Evolutionary conservation across 2,329 filamentous ascomycete genomes (phyloP).

Genomic region (Mollisia scopiformis): DNA sequence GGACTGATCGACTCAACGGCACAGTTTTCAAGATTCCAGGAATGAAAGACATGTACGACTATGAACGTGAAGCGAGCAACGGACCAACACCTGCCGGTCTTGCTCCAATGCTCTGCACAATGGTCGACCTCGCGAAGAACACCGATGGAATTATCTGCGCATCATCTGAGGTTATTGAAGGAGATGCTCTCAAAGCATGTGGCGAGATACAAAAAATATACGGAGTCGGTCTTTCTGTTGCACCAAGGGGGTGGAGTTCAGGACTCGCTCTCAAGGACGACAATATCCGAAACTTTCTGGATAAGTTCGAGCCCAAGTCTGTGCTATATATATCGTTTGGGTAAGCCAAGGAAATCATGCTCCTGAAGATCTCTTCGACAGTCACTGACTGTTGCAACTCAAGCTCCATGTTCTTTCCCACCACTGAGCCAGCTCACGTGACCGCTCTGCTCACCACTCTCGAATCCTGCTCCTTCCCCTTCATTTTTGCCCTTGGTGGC

Average conservation of each 20-base stretch:
- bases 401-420: slow-evolving; percentile 9
- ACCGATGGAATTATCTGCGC: slow-evolving; percentile 4
- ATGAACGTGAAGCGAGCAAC: slow-evolving; percentile 8
- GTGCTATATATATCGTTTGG: slow-evolving; percentile 11
- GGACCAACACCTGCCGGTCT: slow-evolving; percentile 3
- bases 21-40: slow-evolving; percentile 3
- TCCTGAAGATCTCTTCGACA: not conserved
- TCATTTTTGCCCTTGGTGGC: slow-evolving; percentile 12
- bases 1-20: slow-evolving; percentile 4
- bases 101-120: not conserved
- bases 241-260: slow-evolving; percentile 1
- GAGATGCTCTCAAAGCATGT: not conserved
- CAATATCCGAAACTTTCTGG: not conserved
- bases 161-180: slow-evolving; percentile 3
- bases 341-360: not conserved
- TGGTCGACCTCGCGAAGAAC: not conserved
- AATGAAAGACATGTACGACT: slow-evolving; percentile 11
- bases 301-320: not conserved
- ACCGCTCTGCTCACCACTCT: not conserved
- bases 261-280: slow-evolving; percentile 1
- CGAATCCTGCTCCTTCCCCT: not conserved
- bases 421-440: not conserved
- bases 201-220: slow-evolving; percentile 1
- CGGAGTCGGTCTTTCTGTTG: slow-evolving; percentile 5
- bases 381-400: not conserved